phyloP scores from a whole-genome alignment of 2,329 filamentous ascomycete species.

The Beauveria sp. region DNA sequence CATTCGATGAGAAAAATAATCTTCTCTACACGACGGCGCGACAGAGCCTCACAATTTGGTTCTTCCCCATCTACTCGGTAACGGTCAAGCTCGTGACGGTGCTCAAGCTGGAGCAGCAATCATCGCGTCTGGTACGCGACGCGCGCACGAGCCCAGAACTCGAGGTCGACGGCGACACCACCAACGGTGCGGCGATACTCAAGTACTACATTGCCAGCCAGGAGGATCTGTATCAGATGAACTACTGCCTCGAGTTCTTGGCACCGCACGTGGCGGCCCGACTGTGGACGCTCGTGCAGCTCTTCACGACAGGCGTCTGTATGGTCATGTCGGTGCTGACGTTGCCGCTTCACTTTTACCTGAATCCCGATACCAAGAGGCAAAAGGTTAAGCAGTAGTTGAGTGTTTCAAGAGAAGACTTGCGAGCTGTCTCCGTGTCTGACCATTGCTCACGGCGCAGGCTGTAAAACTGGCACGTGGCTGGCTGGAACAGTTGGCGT shows the following conservation, averaged over 20 bases:
- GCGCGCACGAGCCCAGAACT: conserved; percentile 13
- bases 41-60: conserved; percentile 71
- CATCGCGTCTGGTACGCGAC: conserved; percentile 20
- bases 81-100: conserved; percentile 62
- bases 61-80: conserved; percentile 66
- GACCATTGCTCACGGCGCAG: neutral
- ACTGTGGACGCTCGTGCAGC: conserved; percentile 52
- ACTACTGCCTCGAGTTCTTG: conserved; percentile 68
- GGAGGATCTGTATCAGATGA: conserved; percentile 74
- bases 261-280: conserved; percentile 49
- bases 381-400: conserved; percentile 7
- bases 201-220: conserved; percentile 66
- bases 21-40: conserved; percentile 67
- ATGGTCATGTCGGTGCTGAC: conserved; percentile 46
- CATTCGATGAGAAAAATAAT: conserved; percentile 57
- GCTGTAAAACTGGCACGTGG: neutral
- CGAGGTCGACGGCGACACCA: conserved; percentile 15
- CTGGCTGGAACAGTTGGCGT: neutral
- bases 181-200: conserved; percentile 11
- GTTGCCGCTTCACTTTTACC: conserved; percentile 26
- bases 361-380: conserved; percentile 19
- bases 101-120: conserved; percentile 48
- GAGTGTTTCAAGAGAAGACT: no score
- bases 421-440: neutral
- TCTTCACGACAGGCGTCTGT: conserved; percentile 57